Conservation (phyloP, 306 rosid species). For the Ochetophila trinervis region DNA sequence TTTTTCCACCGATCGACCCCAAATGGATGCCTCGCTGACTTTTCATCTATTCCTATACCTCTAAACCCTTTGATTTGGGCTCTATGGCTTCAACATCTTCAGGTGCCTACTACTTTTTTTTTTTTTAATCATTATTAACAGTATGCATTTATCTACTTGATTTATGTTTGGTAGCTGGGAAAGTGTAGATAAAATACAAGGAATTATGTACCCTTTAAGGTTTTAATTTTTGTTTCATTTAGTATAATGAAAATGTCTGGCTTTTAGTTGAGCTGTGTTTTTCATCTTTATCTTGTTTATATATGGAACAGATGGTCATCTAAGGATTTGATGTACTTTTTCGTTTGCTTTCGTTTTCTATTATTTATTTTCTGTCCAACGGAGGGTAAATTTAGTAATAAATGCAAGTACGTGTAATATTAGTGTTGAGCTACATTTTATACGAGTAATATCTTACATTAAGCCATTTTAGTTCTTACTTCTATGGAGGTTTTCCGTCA, state of each 20-base stretch:
- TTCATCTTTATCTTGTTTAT: background rate
- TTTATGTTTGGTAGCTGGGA: constrained; percentile 13
- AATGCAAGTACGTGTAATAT: background rate
- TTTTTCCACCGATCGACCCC: constrained; percentile 13
- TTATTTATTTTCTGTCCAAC: background rate
- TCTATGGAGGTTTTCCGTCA: too few relatives aligned
- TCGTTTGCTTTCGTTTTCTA: background rate
- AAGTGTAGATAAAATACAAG: background rate
- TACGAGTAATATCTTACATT: background rate
- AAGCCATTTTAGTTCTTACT: too few relatives aligned
- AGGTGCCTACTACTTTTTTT: constrained; percentile 6
- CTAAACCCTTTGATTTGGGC: background rate
- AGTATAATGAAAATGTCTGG: constrained; percentile 8
- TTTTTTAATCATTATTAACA: background rate
- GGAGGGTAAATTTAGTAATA: background rate
- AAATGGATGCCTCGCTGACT: background rate
- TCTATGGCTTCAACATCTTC: constrained; percentile 30
- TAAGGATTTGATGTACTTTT: background rate
- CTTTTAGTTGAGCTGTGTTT: background rate
- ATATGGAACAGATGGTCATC: background rate
- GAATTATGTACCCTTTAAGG: background rate
- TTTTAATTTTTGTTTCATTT: background rate
- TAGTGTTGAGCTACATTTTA: background rate
- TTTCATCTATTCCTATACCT: background rate
- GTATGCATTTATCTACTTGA: background rate